A percentile compares a stretch with the other conserved stretches of the same genome.
Evolutionary conservation across 768 basidiomycete genomes (phyloP).

Genomic region (Pisolithus marmoratus): DNA sequence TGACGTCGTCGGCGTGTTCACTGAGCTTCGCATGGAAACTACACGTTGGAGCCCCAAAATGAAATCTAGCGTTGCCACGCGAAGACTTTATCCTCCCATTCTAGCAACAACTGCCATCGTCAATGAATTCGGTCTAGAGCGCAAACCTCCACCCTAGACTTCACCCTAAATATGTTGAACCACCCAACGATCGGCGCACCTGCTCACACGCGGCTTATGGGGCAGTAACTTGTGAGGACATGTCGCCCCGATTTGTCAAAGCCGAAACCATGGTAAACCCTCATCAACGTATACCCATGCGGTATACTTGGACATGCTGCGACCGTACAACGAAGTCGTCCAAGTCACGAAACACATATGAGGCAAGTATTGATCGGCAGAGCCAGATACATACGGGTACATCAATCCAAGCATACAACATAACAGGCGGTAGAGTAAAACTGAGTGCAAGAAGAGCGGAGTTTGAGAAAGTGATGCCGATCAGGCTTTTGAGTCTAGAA

Average conservation of each 20-base stretch:
- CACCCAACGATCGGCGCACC: slow-evolving; percentile 9
- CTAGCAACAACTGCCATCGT: slow-evolving; percentile 1
- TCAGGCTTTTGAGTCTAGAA: slow-evolving; percentile 24
- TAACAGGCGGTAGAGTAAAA: slow-evolving; percentile 25
- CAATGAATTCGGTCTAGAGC: slow-evolving; percentile 19
- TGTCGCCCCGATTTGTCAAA: slow-evolving; percentile 17
- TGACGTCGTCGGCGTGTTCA: no score
- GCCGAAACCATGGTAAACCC: slow-evolving; percentile 23
- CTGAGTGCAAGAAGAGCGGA: slow-evolving; percentile 22
- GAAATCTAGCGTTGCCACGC: neutral
- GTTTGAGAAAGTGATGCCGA: slow-evolving; percentile 20
- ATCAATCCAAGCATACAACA: slow-evolving; percentile 12
- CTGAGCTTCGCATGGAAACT: no score
- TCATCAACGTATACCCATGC: slow-evolving; percentile 14
- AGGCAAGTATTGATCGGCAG: slow-evolving; percentile 9
- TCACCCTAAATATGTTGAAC: slow-evolving; percentile 11
- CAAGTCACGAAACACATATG: slow-evolving; percentile 9
- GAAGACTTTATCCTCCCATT: neutral
- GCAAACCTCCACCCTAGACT: slow-evolving; percentile 25
- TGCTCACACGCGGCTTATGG: slow-evolving; percentile 17
- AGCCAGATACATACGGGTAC: slow-evolving; percentile 19
- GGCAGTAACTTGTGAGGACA: slow-evolving; percentile 8
- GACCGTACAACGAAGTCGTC: slow-evolving; percentile 7
- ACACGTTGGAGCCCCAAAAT: neutral
- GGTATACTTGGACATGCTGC: slow-evolving; percentile 16